Evolutionary conservation across 768 basidiomycete species (phyloP).

Genomic region (Leucosporidium scottii): DNA sequence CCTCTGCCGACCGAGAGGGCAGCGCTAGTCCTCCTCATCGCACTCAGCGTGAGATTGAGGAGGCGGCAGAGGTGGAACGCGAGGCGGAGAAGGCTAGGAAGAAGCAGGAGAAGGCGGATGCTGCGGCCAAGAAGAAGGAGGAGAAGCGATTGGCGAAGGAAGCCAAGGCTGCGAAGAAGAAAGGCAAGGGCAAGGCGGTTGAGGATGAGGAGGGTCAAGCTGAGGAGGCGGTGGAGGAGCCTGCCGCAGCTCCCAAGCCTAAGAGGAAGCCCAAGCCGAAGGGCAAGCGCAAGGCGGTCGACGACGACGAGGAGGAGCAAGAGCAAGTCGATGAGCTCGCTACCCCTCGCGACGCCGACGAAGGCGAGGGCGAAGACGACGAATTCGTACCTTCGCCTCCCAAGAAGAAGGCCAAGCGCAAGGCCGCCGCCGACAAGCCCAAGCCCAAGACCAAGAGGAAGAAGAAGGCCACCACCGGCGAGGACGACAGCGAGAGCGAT

Average conservation of each 20-base stretch:
- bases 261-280: not conserved
- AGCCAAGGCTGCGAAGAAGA: not conserved
- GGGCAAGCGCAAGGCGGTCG: conserved; percentile 6
- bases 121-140: not conserved
- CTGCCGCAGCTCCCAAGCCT: not conserved
- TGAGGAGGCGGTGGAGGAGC: not conserved
- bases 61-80: not conserved
- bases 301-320: not conserved
- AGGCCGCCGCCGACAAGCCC: not conserved
- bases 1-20: not conserved
- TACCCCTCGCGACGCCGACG: not conserved
- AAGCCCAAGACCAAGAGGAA: not conserved
- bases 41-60: conserved; percentile 3
- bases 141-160: not conserved
- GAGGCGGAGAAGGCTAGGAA: not conserved
- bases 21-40: not conserved
- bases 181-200: not conserved
- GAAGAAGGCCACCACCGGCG: not conserved
- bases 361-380: not conserved
- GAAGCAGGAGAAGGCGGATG: not conserved
- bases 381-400: not conserved
- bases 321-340: not conserved
- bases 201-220: not conserved
- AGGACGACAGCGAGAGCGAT: not conserved
- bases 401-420: not conserved